Base-by-base conservation (phyloP, 306 rosid species). In the Senna tora region DNA sequence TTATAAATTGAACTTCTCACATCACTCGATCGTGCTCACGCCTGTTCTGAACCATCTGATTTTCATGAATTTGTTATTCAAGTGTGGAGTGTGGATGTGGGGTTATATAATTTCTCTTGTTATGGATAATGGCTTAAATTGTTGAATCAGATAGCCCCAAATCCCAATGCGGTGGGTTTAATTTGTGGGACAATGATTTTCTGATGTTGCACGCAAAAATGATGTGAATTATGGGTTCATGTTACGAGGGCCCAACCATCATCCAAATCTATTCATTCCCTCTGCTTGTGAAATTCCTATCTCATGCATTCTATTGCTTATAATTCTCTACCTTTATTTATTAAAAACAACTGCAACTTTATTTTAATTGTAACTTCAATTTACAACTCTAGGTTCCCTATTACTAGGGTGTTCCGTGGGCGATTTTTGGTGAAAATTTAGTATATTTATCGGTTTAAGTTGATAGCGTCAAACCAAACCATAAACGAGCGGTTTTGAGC, bases 161-260 rank as follows among this genome's bases (percentile, higher is more conserved):
- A n/a, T n/a, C n/a, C n/a, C n/a, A n/a, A n/a, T n/a, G n/a, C n/a
- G n/a, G 7, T 20, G 15, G 67, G 15, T n/a, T 34, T n/a, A 46
- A n/a, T n/a, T 25, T 25, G 30, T 25, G 9, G 46, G 11, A 36
- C 15, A 34, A 58, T 49, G 54, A 28, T 56, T 75, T 3, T 25
- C 54, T 12, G 82, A 79, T 83, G 77, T 56, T 79, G 64, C 84
- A 72, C 77, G 82, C 82, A 79, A 76, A 72, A 79, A 73, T 79
- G 87, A 43, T 70, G 81, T 17, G 63, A 79, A 64, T 79, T 9
- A 55, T 71, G 80, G 77, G 77, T 81, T 66, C 42, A 34, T 73
- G 53, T 36, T 15, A 30, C 4, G 25, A 12, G 41, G 19, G 21
- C 10, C 59, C 16, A 32, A 58, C 21, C 21, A 49, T 16, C 41